phyloP scores from a whole-genome alignment of 345 rosid species.

The Zanthoxylum bungeanum region DNA sequence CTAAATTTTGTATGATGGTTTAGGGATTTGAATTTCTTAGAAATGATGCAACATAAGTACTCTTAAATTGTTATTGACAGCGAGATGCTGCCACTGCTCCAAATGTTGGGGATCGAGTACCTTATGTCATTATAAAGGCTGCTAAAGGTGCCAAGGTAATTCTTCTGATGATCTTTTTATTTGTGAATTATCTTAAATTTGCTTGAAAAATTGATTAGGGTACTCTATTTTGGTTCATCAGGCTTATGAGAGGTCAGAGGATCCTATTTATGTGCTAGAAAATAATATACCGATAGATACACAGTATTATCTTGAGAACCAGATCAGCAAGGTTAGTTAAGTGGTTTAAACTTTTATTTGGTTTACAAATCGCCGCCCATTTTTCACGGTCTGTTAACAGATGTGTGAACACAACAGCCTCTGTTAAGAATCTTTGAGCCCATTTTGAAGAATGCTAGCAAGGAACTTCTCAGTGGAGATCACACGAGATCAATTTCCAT shows the following conservation, averaged over 20 bases:
- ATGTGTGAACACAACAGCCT: conserved; percentile 53
- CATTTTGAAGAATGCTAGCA: conserved; percentile 89
- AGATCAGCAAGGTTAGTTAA: conserved; percentile 80
- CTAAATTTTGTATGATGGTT: not conserved
- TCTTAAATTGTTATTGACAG: conserved; percentile 44
- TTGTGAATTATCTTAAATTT: not conserved
- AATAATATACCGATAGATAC: conserved; percentile 95
- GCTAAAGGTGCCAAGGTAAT: conserved; percentile 97
- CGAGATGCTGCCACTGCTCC: conserved; percentile 99
- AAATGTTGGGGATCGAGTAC: conserved; percentile 97
- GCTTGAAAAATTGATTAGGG: not conserved
- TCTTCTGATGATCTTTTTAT: conserved; percentile 5
- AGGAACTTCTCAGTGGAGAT: conserved; percentile 86
- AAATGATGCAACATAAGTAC: conserved; percentile 2
- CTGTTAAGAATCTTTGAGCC: conserved; percentile 96
- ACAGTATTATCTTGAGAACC: conserved; percentile 89
- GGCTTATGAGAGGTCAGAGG: conserved; percentile 98
- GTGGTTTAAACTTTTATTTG: not conserved
- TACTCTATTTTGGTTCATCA: not conserved
- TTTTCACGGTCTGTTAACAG: conserved; percentile 8
- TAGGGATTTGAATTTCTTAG: not conserved
- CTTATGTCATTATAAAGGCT: conserved; percentile 88
- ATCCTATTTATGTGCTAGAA: conserved; percentile 89
- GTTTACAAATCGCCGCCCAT: not conserved
- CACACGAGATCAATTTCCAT: conserved; percentile 94